Base-by-base conservation (phyloP, 129 eudicot genomes). In the Ambrosia trifida region DNA sequence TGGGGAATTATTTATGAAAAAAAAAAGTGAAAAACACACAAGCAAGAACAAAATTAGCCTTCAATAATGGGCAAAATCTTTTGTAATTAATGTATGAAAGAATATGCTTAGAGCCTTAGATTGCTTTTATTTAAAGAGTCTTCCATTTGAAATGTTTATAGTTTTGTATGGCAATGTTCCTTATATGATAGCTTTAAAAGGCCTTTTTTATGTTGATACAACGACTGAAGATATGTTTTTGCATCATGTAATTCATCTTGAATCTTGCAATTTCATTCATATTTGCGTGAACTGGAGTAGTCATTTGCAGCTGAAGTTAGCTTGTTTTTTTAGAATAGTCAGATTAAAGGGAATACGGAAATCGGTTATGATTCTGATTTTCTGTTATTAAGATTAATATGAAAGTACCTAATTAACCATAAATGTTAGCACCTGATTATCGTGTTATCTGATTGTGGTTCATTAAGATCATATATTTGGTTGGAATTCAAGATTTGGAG, bases 211-310 rank as follows among this genome's bases (percentile, higher is more conserved):
- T 35, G 4, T 4, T 35, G 5, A 35, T 35, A 4, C 5, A 35
- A 4, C 5, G 10, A 30, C 35, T 11, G 11, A 24, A 56, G 0
- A 3, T 56, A 11, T 56, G 63, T 5, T 24, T 56, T 11, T 56
- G 5, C 47, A 16, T 67, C 44, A 28, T 44, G 35, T 46, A 3
- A 68, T 31, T n/a, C 3, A 47, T 49, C 31, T 68, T 49, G 5
- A 68, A 68, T 68, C 32, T 68, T 68, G 17, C 7, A 67, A 14
- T 45, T 24, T 57, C 6, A 1, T 57, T 57, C 16, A 38, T 57
- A 57, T 57, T 11, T 57, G 64, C 6, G 28, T 24, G 16, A 24
- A 57, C 16, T 40, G 5, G 5, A 44, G 12, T 66, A 45, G 60
- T 51, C 8, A 9, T 50, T 69, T 51, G 33, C 47, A 50, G 18